A percentile compares a stretch with the other conserved stretches of the same genome.
Conservation (phyloP, 768 basidiomycete genomes). For the Cubamyces sp. region DNA sequence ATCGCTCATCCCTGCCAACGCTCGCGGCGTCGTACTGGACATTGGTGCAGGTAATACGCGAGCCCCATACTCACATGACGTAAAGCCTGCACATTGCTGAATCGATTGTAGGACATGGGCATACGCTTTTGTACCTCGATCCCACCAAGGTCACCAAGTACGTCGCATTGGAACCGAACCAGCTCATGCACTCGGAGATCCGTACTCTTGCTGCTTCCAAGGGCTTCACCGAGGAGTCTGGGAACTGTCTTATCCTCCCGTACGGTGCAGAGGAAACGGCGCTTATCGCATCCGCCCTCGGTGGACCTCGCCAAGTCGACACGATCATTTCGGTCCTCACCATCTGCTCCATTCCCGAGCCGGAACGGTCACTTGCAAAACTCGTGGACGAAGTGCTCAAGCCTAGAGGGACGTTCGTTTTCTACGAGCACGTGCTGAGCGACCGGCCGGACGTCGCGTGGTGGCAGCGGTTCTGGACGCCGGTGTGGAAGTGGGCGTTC, state of each 20-base stretch:
- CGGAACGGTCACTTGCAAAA: slow-evolving; percentile 48
- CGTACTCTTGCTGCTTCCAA: slow-evolving; percentile 49
- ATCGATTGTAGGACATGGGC: slow-evolving; percentile 56
- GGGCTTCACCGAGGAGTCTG: slow-evolving; percentile 57
- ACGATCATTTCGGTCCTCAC: slow-evolving; percentile 69
- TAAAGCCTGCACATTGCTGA: background rate
- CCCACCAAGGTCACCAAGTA: slow-evolving; percentile 58
- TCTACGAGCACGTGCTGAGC: slow-evolving; percentile 73
- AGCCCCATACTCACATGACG: background rate
- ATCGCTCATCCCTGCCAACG: slow-evolving; percentile 54
- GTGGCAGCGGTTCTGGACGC: slow-evolving; percentile 79
- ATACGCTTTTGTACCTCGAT: slow-evolving; percentile 65
- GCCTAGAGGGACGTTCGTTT: slow-evolving; percentile 66
- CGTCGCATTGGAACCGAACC: slow-evolving; percentile 74
- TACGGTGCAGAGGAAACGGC: slow-evolving; percentile 65
- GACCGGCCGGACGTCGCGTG: slow-evolving; percentile 55
- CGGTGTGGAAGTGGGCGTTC: slow-evolving; percentile 61
- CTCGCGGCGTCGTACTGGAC: slow-evolving; percentile 66
- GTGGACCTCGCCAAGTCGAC: slow-evolving; percentile 47
- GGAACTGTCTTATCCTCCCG: slow-evolving; percentile 58
- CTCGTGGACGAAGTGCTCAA: slow-evolving; percentile 59
- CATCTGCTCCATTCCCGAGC: slow-evolving; percentile 65
- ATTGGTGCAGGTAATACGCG: slow-evolving; percentile 60
- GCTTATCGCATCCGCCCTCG: slow-evolving; percentile 49
- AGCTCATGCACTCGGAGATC: slow-evolving; percentile 61